Evolutionary conservation across 129 eudicot species (phyloP).

Genomic region (Arctium minus): DNA sequence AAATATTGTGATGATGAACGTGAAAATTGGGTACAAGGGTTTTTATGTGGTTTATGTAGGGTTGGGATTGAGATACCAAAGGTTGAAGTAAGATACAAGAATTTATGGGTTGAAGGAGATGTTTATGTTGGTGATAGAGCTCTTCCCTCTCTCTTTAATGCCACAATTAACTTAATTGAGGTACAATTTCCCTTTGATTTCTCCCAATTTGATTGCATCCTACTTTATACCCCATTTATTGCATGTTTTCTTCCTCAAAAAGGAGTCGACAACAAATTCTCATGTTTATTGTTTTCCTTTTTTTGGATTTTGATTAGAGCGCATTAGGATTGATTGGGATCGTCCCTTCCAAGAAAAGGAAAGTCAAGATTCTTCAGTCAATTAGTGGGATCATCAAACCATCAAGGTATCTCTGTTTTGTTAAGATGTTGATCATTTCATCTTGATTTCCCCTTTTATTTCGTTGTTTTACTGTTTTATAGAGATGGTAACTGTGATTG

Average conservation of each 20-base stretch:
- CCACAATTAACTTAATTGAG: slow-evolving; percentile 34
- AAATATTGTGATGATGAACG: background rate
- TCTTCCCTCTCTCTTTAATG: slow-evolving; percentile 34
- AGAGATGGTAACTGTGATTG: background rate
- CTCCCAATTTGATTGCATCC: background rate
- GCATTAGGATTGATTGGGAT: slow-evolving; percentile 17
- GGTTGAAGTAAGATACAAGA: slow-evolving; percentile 42
- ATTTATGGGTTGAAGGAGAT: slow-evolving; percentile 39
- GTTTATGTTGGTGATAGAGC: slow-evolving; percentile 39
- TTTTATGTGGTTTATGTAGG: slow-evolving; percentile 9
- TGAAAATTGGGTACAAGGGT: background rate
- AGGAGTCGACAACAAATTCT: background rate
- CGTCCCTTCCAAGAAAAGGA: slow-evolving; percentile 63
- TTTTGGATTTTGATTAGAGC: background rate
- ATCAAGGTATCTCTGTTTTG: slow-evolving; percentile 44
- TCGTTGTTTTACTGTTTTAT: background rate
- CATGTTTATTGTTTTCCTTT: background rate
- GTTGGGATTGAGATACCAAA: slow-evolving; percentile 44
- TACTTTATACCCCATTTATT: too few relatives aligned
- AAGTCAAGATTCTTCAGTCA: slow-evolving; percentile 58
- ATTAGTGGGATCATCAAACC: slow-evolving; percentile 70
- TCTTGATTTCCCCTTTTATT: background rate
- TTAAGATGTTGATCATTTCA: background rate
- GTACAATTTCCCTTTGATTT: background rate
- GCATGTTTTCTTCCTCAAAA: background rate